Conservation (phyloP, 345 rosid species). For the Murraya paniculata region DNA sequence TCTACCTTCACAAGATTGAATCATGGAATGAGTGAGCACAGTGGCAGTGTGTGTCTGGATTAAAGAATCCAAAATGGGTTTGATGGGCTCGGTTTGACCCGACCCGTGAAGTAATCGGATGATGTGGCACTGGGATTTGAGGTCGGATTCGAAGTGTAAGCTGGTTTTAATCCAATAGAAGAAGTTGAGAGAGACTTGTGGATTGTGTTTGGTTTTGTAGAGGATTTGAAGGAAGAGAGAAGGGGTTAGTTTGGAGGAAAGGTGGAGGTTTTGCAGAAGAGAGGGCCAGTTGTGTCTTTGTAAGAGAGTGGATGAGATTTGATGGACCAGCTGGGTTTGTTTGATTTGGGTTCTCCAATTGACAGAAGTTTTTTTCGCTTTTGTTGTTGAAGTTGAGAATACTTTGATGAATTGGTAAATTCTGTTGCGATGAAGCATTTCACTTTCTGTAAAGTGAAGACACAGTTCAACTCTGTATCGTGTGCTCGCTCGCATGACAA, state of each 20-base stretch:
- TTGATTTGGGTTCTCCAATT: constrained; percentile 52
- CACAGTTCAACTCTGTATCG: neutral
- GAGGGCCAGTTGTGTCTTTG: constrained; percentile 50
- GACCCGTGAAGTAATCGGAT: constrained; percentile 32
- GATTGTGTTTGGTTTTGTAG: constrained; percentile 38
- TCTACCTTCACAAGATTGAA: constrained; percentile 42
- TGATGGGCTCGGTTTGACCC: constrained; percentile 31
- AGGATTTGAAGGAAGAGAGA: constrained; percentile 53
- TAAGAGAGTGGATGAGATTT: constrained; percentile 55
- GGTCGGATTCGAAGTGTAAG: constrained; percentile 54
- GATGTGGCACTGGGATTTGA: constrained; percentile 45
- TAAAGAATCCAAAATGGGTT: constrained; percentile 38
- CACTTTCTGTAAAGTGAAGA: neutral
- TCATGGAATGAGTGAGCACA: constrained; percentile 36
- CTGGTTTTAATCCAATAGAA: constrained; percentile 49
- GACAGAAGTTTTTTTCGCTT: constrained; percentile 15
- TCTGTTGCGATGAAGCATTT: constrained; percentile 22
- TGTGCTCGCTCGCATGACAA: too few species aligned
- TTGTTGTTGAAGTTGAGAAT: constrained; percentile 34
- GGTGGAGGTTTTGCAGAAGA: constrained; percentile 43
- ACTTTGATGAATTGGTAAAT: constrained; percentile 19
- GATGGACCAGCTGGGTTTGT: constrained; percentile 36
- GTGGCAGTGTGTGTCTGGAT: constrained; percentile 35
- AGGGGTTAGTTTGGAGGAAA: constrained; percentile 43
- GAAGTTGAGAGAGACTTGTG: constrained; percentile 49